Base-by-base conservation (phyloP, 1,284 basidiomycete genomes). In the Sphagnurus paluster region DNA sequence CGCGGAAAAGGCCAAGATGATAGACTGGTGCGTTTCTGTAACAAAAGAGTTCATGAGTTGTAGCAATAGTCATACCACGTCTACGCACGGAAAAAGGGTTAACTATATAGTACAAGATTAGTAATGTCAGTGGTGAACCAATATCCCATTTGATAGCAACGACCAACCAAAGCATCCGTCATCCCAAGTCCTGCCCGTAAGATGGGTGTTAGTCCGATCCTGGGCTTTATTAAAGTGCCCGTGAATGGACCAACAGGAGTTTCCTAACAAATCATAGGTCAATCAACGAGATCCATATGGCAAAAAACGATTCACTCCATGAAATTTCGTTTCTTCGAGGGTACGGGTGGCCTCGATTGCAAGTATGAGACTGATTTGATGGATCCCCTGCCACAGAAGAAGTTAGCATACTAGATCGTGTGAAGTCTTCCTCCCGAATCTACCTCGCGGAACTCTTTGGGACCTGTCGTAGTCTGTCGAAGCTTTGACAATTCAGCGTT, bases 121-220 rank as follows among this genome's bases (percentile, higher is more conserved):
- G 39, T 50, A 36, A 37, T 21, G 37, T 23, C 25, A 23, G 39
- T 34, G 13, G 20, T n/a, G n/a, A n/a, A 32, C 28, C n/a, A 16
- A 8, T 25, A 20, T 2, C 14, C 21, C 39, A 36, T 17, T 16
- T 25, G 14, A 36, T 23, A 20, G 36, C 14, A 29, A 8, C 34
- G 32, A 55, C 62, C 17, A 52, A 75, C 74, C 59, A 95, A 64
- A 51, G 90, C 83, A 56, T 97, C 93, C 0, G 89, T 82, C 90
- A 98, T 94, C n/a, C 93, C 93, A 47, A 95, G 72, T 16, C 95
- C 95, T 11, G 95, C 95, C 40, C 95, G 84, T 46, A 98, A 72
- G 59, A 98, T 92, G 25, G 95, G 95, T 2, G 90, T 87, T 42
- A 98, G 68, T 5, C 92, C 95, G 48, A 98, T 81, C 39, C 80